phyloP scores from a whole-genome alignment of 140 eudicot genomes.

The Erigeron philadelphicus region DNA sequence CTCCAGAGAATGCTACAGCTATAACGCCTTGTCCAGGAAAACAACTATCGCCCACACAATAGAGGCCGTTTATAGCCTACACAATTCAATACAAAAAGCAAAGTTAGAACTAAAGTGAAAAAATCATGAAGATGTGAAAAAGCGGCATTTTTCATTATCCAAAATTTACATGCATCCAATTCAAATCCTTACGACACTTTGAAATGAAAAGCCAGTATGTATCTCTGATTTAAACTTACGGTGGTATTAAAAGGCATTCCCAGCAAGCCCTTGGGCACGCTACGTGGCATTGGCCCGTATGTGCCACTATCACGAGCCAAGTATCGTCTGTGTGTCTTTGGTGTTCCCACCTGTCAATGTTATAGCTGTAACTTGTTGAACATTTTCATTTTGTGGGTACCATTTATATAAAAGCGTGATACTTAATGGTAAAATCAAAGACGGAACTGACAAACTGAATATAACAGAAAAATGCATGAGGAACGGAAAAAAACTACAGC shows the following conservation, averaged over 20 bases:
- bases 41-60: slow-evolving; percentile 99
- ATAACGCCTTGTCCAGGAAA: slow-evolving; percentile 99
- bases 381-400: slow-evolving; percentile 7
- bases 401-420: background rate
- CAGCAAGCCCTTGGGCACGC: slow-evolving; percentile 73
- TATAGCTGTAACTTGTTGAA: background rate
- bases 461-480: background rate
- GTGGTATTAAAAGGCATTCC: slow-evolving; percentile 99
- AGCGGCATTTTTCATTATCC: too few relatives aligned
- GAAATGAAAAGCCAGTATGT: background rate
- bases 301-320: slow-evolving; percentile 98
- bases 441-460: too few relatives aligned
- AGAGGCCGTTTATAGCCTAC: slow-evolving; percentile 78
- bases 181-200: background rate
- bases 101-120: background rate
- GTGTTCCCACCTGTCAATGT: slow-evolving; percentile 79
- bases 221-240: slow-evolving; percentile 38
- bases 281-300: slow-evolving; percentile 95
- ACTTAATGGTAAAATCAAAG: too few relatives aligned
- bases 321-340: slow-evolving; percentile 91
- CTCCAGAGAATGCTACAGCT: slow-evolving; percentile 95
- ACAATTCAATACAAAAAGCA: slow-evolving; percentile 4
- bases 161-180: background rate
- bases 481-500: background rate
- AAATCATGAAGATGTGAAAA: too few relatives aligned